Percentiles rank a stretch among this genome's conserved stretches.
Evolutionary conservation across 257 asterid genomes (phyloP).

Genomic region (Petrea volubilis): DNA sequence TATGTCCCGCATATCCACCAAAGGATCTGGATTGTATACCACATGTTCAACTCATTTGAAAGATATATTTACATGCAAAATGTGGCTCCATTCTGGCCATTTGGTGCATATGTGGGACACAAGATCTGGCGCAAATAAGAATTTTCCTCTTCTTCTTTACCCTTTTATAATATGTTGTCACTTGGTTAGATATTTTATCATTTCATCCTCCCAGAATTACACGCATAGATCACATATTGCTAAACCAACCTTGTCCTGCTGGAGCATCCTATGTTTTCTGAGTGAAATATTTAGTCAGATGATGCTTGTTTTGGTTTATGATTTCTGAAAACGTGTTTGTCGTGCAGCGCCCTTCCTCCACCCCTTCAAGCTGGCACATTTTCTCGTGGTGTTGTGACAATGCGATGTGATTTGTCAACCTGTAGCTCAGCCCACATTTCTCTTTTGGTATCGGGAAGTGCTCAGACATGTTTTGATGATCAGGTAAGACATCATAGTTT

Average conservation of each 20-base stretch:
- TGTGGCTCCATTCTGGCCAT: too few relatives aligned
- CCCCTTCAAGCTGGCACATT: constrained; percentile 95
- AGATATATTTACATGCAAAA: too few relatives aligned
- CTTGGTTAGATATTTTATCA: neutral
- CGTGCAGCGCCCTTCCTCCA: constrained; percentile 92
- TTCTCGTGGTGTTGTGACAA: constrained; percentile 97
- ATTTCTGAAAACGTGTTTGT: constrained; percentile 13
- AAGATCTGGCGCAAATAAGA: too few relatives aligned
- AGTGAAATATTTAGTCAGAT: too few relatives aligned
- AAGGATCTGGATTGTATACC: too few relatives aligned
- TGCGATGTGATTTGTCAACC: constrained; percentile 96
- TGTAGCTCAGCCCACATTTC: constrained; percentile 94
- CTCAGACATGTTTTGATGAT: constrained; percentile 97
- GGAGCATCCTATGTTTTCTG: too few relatives aligned
- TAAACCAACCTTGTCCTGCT: neutral
- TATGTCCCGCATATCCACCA: too few relatives aligned
- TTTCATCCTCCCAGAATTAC: neutral
- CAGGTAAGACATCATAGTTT: constrained; percentile 47
- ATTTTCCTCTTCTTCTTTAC: too few relatives aligned
- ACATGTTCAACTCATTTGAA: too few relatives aligned
- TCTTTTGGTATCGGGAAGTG: constrained; percentile 94
- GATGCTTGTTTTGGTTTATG: neutral
- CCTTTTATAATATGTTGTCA: neutral
- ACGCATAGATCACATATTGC: neutral
- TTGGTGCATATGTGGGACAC: too few relatives aligned